Conservation (phyloP, 1,139 yeast genomes). For the Hanseniaspora gamundiae region DNA sequence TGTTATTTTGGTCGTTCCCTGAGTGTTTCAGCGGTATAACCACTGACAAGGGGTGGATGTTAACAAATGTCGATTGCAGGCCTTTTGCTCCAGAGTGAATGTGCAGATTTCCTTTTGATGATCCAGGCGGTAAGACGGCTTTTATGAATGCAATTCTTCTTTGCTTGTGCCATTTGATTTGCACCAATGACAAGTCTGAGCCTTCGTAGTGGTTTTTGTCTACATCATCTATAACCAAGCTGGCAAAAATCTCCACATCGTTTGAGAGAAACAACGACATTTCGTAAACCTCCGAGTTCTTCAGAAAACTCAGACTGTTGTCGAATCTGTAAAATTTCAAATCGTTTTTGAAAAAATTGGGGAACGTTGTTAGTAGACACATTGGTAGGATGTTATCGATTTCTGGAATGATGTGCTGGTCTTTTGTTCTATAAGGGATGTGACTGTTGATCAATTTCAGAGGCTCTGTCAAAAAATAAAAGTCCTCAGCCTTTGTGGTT, state of each 20-base stretch:
- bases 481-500: conserved; percentile 28
- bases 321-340: conserved; percentile 57
- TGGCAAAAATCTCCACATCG: conserved; percentile 49
- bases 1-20: conserved; percentile 42
- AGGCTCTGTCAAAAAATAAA: conserved; percentile 74
- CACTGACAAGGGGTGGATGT: conserved; percentile 58
- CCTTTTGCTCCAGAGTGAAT: conserved; percentile 66
- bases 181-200: conserved; percentile 57
- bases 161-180: conserved; percentile 57
- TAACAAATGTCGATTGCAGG: conserved; percentile 43
- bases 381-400: conserved; percentile 68
- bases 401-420: conserved; percentile 81
- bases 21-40: conserved; percentile 69
- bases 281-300: conserved; percentile 70
- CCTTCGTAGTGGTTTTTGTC: conserved; percentile 12
- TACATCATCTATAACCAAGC: conserved; percentile 20
- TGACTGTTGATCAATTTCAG: conserved; percentile 69
- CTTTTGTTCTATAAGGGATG: conserved; percentile 63
- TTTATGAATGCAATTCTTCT: conserved; percentile 65
- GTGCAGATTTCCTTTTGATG: conserved; percentile 59
- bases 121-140: conserved; percentile 62
- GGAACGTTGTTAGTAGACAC: conserved; percentile 73
- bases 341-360: conserved; percentile 55
- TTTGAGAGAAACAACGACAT: conserved; percentile 59
- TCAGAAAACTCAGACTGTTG: conserved; percentile 61